Conservation (phyloP, 257 asterid species). For the Lantana camara region DNA sequence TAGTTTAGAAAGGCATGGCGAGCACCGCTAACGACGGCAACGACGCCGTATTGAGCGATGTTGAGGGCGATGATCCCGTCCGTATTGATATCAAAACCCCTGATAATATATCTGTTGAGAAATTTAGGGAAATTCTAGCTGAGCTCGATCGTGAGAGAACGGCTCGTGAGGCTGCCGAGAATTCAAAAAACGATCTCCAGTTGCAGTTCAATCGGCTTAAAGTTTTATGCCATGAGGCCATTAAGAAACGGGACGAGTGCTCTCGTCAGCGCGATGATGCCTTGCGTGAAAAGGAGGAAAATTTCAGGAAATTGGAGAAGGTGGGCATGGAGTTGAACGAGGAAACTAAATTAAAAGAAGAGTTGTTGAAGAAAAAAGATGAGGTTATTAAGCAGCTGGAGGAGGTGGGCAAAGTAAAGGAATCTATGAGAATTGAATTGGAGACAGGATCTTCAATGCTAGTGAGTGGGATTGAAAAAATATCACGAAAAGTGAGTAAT, state of each 20-base stretch:
- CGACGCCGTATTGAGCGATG: conserved; percentile 87
- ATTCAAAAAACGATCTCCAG: conserved; percentile 68
- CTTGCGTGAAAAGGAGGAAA: conserved; percentile 70
- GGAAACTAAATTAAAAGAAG: conserved; percentile 57
- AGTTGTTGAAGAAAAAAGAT: conserved; percentile 47
- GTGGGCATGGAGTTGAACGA: conserved; percentile 45
- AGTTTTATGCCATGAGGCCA: conserved; percentile 82
- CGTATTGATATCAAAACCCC: conserved; percentile 46
- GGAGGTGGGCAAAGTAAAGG: conserved; percentile 58
- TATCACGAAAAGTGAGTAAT: conserved; percentile 74
- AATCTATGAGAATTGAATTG: conserved; percentile 62
- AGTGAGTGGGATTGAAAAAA: conserved; percentile 87
- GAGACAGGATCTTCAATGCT: conserved; percentile 92
- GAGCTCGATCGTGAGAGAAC: conserved; percentile 92
- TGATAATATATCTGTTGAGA: conserved; percentile 60
- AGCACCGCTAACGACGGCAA: conserved; percentile 59
- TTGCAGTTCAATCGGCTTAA: conserved; percentile 72
- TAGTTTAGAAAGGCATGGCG: conserved; percentile 46
- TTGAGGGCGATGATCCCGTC: conserved; percentile 84
- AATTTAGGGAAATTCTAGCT: conserved; percentile 56
- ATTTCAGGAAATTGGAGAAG: conserved; percentile 45
- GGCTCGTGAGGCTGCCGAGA: conserved; percentile 79
- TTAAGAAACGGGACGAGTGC: conserved; percentile 84
- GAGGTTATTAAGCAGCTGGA: conserved; percentile 63
- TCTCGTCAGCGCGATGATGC: conserved; percentile 85